Percentiles rank a stretch among this genome's conserved stretches.
Conservation (phyloP, 2,329 filamentous ascomycete genomes). For the Malbranchea zuffiana region DNA sequence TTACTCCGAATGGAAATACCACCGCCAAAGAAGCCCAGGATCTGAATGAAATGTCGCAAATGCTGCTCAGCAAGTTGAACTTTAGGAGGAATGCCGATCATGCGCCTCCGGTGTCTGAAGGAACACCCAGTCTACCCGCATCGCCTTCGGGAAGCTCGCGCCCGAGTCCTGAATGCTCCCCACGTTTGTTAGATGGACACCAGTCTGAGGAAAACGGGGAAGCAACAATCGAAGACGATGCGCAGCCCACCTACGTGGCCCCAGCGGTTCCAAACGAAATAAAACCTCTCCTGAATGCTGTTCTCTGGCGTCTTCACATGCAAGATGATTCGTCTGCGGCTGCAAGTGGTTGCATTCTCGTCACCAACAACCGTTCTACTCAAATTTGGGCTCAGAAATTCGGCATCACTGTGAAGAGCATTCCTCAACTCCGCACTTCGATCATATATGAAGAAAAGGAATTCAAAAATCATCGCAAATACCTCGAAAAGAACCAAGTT, state of each 20-base stretch:
- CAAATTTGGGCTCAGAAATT: conserved; percentile 39
- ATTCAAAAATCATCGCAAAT: conserved; percentile 36
- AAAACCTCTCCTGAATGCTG: conserved; percentile 35
- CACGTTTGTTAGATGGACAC: conserved; percentile 19
- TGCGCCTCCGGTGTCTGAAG: conserved; percentile 32
- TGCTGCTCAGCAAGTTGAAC: conserved; percentile 39
- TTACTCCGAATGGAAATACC: conserved; percentile 2
- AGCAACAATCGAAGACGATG: conserved; percentile 16
- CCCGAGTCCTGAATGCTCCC: conserved; percentile 35
- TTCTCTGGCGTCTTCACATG: conserved; percentile 37
- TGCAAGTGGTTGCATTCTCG: conserved; percentile 31
- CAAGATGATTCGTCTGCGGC: conserved; percentile 23
- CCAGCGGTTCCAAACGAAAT: conserved; percentile 30
- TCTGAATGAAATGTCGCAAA: conserved; percentile 35
- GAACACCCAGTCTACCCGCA: conserved; percentile 33
- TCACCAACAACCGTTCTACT: conserved; percentile 35
- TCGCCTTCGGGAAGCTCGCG: conserved; percentile 36
- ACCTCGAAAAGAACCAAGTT: conserved; percentile 34
- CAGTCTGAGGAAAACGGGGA: conserved; percentile 10
- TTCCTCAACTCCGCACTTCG: conserved; percentile 38
- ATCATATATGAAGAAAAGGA: conserved; percentile 39
- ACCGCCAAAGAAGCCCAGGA: conserved; percentile 9
- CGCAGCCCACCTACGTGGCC: conserved; percentile 15
- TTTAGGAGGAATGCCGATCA: conserved; percentile 35
- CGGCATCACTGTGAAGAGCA: conserved; percentile 38